phyloP scores from a whole-genome alignment of 2,329 filamentous ascomycete genomes.

The Venturia asperata region DNA sequence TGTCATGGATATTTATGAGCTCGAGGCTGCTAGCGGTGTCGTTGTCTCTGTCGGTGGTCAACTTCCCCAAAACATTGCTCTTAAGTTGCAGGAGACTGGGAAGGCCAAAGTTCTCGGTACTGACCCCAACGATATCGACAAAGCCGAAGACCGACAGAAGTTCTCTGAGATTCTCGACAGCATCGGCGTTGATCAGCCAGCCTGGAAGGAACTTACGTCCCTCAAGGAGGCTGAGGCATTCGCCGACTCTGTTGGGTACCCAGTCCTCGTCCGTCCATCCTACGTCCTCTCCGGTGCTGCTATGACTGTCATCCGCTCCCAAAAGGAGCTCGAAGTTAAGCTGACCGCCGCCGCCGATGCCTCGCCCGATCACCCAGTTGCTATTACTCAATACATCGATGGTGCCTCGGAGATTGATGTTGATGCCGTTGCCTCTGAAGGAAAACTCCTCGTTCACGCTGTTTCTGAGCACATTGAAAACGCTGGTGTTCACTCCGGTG shows the following conservation, averaged over 20 bases:
- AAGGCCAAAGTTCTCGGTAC: slow-evolving; percentile 89
- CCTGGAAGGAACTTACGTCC: slow-evolving; percentile 94
- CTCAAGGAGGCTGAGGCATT: slow-evolving; percentile 83
- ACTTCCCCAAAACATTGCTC: slow-evolving; percentile 93
- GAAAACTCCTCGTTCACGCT: slow-evolving; percentile 82
- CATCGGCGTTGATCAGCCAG: slow-evolving; percentile 93
- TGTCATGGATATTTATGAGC: slow-evolving; percentile 98
- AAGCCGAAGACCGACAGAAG: slow-evolving; percentile 95
- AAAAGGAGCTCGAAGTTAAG: slow-evolving; percentile 89
- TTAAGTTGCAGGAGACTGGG: slow-evolving; percentile 85
- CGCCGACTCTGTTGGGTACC: slow-evolving; percentile 78
- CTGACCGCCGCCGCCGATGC: slow-evolving; percentile 83
- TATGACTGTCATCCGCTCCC: slow-evolving; percentile 91
- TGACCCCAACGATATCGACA: slow-evolving; percentile 89
- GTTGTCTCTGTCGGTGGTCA: slow-evolving; percentile 96
- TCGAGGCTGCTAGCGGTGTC: slow-evolving; percentile 76
- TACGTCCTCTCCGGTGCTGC: slow-evolving; percentile 97
- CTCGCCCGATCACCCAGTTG: slow-evolving; percentile 92
- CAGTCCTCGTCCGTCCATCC: slow-evolving; percentile 86
- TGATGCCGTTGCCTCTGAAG: slow-evolving; percentile 81
- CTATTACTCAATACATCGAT: slow-evolving; percentile 98
- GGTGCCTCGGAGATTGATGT: slow-evolving; percentile 95
- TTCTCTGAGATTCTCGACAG: slow-evolving; percentile 96
- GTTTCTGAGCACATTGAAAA: slow-evolving; percentile 95
- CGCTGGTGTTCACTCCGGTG: slow-evolving; percentile 95